phyloP scores from a whole-genome alignment of 1,284 basidiomycete species.

The Phylloporus sp. region DNA sequence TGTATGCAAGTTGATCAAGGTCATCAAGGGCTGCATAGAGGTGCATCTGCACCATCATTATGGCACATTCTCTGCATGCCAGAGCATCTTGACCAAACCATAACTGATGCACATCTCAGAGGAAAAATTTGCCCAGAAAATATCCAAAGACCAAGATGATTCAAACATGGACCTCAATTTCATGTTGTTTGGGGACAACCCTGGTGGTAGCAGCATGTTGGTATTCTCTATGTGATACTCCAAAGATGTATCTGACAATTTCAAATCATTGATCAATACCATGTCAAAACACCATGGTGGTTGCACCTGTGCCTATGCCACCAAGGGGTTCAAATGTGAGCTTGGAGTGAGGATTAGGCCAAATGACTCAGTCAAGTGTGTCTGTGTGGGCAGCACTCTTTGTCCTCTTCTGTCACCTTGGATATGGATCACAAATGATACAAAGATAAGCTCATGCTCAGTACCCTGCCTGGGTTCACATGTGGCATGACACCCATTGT shows the following conservation, averaged over 20 bases:
- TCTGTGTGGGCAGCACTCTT: conserved; percentile 32
- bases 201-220: too few species aligned
- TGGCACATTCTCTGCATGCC: conserved; percentile 35
- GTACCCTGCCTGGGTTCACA: conserved; percentile 12
- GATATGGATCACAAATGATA: conserved; percentile 36
- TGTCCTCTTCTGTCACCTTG: conserved; percentile 38
- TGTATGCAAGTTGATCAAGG: conserved; percentile 79
- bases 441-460: conserved; percentile 4
- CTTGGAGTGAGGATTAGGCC: conserved; percentile 45
- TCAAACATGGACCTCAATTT: conserved; percentile 80
- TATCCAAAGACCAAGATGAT: conserved; percentile 55
- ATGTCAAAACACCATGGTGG: conserved; percentile 65
- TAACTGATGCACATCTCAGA: conserved; percentile 53
- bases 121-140: conserved; percentile 65
- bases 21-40: conserved; percentile 78
- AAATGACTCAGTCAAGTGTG: conserved; percentile 61
- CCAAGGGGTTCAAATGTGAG: conserved; percentile 43
- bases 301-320: conserved; percentile 39
- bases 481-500: neutral
- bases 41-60: conserved; percentile 54
- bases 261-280: conserved; percentile 75
- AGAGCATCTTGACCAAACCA: conserved; percentile 37
- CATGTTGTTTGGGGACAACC: too few species aligned
- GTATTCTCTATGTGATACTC: conserved; percentile 33
- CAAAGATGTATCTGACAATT: conserved; percentile 74